These are phyloP conservation scores for Erodium maritimum DNA, from an alignment of 345 rosid genomes.

Conservation along the genomic window DNA sequence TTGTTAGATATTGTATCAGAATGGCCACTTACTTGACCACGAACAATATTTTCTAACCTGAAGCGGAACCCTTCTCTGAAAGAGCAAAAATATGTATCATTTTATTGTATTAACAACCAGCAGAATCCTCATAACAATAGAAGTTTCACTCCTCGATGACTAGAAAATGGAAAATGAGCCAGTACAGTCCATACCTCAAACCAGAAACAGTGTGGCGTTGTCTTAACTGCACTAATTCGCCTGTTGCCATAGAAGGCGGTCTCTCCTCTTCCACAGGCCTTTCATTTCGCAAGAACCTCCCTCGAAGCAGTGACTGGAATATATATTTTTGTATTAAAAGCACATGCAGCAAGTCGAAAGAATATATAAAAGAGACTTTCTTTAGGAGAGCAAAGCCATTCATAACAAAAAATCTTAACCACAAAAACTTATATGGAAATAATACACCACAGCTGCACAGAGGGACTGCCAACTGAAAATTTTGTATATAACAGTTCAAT, in stretches of 20 bases:
- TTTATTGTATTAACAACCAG: not conserved
- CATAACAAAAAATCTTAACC: not conserved
- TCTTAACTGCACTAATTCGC: slow-evolving; percentile 82
- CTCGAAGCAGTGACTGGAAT: slow-evolving; percentile 80
- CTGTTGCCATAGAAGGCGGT: slow-evolving; percentile 64
- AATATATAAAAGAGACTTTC: too few relatives aligned
- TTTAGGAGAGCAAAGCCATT: too few relatives aligned
- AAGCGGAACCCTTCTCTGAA: slow-evolving; percentile 84
- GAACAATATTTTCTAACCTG: slow-evolving; percentile 59
- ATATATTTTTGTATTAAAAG: slow-evolving; percentile 11
- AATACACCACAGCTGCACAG: too few relatives aligned
- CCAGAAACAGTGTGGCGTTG: slow-evolving; percentile 89
- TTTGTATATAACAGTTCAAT: too few relatives aligned
- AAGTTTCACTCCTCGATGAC: not conserved
- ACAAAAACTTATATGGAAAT: too few relatives aligned
- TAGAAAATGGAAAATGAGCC: not conserved
- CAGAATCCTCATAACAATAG: not conserved
- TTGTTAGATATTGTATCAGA: slow-evolving; percentile 33
- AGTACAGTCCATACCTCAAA: slow-evolving; percentile 42
- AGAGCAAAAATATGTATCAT: slow-evolving; percentile 6
- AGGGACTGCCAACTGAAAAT: too few relatives aligned
- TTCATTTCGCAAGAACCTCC: slow-evolving; percentile 90
- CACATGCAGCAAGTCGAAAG: not conserved
- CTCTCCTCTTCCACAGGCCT: slow-evolving; percentile 68
- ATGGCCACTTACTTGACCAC: slow-evolving; percentile 46